Conservation (phyloP, 768 basidiomycete species). For the Lactarius tabidus region DNA sequence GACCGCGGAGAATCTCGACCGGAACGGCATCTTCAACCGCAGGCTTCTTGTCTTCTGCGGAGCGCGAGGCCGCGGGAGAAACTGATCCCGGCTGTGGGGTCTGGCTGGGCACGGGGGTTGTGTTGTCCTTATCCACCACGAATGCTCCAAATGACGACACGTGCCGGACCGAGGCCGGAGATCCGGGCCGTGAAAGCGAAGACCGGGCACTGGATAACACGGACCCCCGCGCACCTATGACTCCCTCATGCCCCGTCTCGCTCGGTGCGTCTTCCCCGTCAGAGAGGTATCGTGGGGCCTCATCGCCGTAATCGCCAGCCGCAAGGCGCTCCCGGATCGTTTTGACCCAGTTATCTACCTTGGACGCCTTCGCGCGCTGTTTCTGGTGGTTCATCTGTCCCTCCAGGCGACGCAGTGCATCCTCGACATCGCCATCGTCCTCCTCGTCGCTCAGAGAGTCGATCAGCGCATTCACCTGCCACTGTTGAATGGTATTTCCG, state of each 20-base stretch:
- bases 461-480: constrained; percentile 78
- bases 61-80: constrained; percentile 12
- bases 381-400: constrained; percentile 77
- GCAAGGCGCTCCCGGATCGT: constrained; percentile 64
- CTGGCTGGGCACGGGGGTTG: constrained; percentile 10
- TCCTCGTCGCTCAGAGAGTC: constrained; percentile 69
- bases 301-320: constrained; percentile 59
- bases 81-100: not conserved
- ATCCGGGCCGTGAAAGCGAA: constrained; percentile 19
- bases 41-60: constrained; percentile 44
- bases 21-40: constrained; percentile 60
- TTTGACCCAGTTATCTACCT: constrained; percentile 81
- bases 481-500: constrained; percentile 58
- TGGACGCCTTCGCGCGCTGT: constrained; percentile 64
- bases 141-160: constrained; percentile 15
- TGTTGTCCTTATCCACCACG: constrained; percentile 11
- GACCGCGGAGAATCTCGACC: constrained; percentile 59
- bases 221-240: not conserved
- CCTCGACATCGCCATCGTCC: constrained; percentile 76
- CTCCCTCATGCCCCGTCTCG: constrained; percentile 5
- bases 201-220: constrained; percentile 10
- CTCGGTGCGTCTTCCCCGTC: constrained; percentile 36
- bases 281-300: constrained; percentile 52
- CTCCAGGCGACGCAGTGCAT: constrained; percentile 74
- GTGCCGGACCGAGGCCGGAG: constrained; percentile 19